These are phyloP conservation scores for Quaeritorhiza haematococci DNA, from an alignment of 371 early-diverging fungal genomes.

Conservation along the genomic window DNA sequence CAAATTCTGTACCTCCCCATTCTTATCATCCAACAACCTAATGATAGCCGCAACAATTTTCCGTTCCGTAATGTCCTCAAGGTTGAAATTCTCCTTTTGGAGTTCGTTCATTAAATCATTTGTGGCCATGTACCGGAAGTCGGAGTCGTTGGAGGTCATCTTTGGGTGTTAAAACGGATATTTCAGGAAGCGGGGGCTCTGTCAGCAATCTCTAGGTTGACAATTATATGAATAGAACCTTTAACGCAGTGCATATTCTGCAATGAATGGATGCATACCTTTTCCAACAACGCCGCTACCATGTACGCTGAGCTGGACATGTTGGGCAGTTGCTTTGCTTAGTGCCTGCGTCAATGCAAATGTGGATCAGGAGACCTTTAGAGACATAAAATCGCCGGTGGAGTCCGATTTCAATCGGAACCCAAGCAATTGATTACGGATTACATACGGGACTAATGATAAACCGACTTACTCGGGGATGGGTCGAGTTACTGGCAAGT, in stretches of 20 bases:
- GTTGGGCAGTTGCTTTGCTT: neutral
- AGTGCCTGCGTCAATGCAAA: neutral
- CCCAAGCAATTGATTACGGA: too few relatives aligned
- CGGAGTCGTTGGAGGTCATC: constrained; percentile 60
- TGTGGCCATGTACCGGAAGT: constrained; percentile 91
- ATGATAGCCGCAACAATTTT: constrained; percentile 63
- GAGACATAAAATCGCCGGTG: too few relatives aligned
- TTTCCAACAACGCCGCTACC: constrained; percentile 61
- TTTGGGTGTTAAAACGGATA: constrained; percentile 7
- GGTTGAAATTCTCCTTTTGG: constrained; percentile 33
- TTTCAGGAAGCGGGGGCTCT: neutral
- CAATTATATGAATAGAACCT: neutral
- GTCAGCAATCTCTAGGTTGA: neutral
- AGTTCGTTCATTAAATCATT: constrained; percentile 80
- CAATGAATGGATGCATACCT: constrained; percentile 34
- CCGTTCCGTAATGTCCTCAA: constrained; percentile 63
- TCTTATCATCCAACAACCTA: constrained; percentile 73
- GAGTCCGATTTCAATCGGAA: too few relatives aligned
- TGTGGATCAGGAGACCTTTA: too few relatives aligned
- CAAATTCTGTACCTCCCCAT: constrained; percentile 88
- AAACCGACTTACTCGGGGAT: too few relatives aligned
- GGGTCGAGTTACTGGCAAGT: too few relatives aligned
- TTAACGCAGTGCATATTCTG: neutral
- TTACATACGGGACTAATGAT: too few relatives aligned
- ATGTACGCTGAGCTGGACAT: constrained; percentile 39